Conservation (phyloP, 23 red algal species). For the Cyanidium caldarium region DNA sequence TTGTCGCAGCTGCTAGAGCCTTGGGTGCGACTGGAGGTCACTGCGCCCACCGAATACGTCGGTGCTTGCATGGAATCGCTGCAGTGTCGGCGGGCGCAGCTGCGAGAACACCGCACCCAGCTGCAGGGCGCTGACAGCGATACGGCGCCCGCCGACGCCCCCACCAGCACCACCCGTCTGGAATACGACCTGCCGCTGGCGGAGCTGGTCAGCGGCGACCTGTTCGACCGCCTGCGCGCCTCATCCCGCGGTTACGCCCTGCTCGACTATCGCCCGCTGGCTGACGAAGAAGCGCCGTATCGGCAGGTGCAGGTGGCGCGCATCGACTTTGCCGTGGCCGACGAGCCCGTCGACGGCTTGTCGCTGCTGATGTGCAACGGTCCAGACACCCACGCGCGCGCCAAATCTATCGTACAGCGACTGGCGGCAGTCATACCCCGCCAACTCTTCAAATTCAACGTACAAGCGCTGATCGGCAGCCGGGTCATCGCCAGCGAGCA, state of each 20-base stretch:
- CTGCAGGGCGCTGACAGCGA: too few species aligned
- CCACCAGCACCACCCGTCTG: constrained; percentile 4
- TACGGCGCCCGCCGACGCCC: too few species aligned
- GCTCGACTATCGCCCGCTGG: constrained; percentile 48
- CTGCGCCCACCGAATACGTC: too few species aligned
- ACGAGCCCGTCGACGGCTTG: constrained; percentile 44
- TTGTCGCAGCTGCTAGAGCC: too few species aligned
- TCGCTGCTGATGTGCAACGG: constrained; percentile 34
- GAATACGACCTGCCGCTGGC: constrained; percentile 44
- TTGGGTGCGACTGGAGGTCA: too few species aligned
- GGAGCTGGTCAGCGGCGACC: constrained; percentile 52
- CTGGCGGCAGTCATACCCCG: constrained; percentile 61
- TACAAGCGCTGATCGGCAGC: constrained; percentile 55
- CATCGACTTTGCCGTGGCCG: constrained; percentile 66
- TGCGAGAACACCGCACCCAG: too few species aligned
- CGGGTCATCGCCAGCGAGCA: constrained; percentile 54
- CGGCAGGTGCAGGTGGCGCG: constrained; percentile 22
- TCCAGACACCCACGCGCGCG: constrained; percentile 13
- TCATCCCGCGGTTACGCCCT: constrained; percentile 43
- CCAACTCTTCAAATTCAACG: constrained; percentile 59
- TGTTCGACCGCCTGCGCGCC: constrained; percentile 51
- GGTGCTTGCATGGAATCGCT: too few species aligned
- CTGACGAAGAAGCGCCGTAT: too few species aligned
- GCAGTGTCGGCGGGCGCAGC: too few species aligned
- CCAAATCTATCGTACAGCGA: constrained; percentile 28